A percentile compares a stretch with the other conserved stretches of the same genome.
Evolutionary conservation across 768 basidiomycete species (phyloP).

Genomic region (Holtermanniella nyarrowii): DNA sequence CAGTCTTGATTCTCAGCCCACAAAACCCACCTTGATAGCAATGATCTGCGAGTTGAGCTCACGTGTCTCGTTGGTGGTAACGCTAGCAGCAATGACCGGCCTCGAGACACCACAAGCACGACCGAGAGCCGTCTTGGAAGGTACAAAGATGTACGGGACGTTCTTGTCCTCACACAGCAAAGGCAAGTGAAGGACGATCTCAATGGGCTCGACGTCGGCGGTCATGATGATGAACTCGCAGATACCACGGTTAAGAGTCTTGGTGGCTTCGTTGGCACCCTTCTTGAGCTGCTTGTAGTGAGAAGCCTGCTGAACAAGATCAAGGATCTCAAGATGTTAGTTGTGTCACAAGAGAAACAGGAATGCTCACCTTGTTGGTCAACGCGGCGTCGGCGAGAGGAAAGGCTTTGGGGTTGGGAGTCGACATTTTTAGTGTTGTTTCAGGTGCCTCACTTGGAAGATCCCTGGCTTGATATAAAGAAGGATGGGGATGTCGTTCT

Average conservation of each 20-base stretch:
- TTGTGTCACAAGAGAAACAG: not conserved
- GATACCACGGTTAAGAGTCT: constrained; percentile 94
- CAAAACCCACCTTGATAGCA: constrained; percentile 56
- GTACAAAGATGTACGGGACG: constrained; percentile 91
- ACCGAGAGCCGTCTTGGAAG: constrained; percentile 88
- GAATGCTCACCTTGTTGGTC: constrained; percentile 66
- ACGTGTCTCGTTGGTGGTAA: constrained; percentile 90
- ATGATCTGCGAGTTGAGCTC: constrained; percentile 83
- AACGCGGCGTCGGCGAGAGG: constrained; percentile 74
- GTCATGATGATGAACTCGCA: constrained; percentile 97
- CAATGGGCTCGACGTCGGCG: constrained; percentile 83
- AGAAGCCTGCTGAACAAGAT: constrained; percentile 87
- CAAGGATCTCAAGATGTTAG: constrained; percentile 59
- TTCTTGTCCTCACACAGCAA: constrained; percentile 99
- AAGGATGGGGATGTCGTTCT: no score
- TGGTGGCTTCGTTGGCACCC: constrained; percentile 96
- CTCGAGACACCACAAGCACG: constrained; percentile 91
- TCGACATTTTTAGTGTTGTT: constrained; percentile 34
- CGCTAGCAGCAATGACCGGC: constrained; percentile 87
- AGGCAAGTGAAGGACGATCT: constrained; percentile 93
- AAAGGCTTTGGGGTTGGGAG: constrained; percentile 67
- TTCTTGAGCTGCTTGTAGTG: constrained; percentile 98
- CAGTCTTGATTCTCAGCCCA: not conserved
- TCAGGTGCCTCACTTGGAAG: constrained; percentile 25
- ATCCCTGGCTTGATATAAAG: no score